Base-by-base conservation (phyloP, 2,329 filamentous ascomycete genomes). In the Mycocentrospora acerina region DNA sequence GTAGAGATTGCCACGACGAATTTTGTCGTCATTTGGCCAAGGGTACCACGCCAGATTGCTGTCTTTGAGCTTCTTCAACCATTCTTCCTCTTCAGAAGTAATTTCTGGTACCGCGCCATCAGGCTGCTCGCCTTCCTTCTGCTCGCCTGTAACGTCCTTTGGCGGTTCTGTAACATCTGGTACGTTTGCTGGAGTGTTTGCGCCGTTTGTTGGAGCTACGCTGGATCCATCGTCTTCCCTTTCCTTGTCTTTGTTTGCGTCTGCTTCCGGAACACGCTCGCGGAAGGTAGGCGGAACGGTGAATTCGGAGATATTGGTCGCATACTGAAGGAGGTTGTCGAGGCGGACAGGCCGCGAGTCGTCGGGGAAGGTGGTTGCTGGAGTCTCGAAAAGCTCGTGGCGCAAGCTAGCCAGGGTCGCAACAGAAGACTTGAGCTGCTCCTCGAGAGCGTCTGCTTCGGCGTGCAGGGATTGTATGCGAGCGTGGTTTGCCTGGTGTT, bases 261-360 rank as follows among this genome's bases (percentile, higher is more conserved):
- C 39, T 31, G 44, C 26, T 6, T 42, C 42, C 25, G 55, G 55
- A 7, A 55, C 44, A 29, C 46, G 60, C 43, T 59, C 58, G 41
- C 47, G 63, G 52, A 67, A 72, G 3, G 80, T 80, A 0, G 83
- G 83, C 0, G 88, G 87, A 10, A 89, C 76, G 1, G 88, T 91
- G 49, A 84, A 89, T 62, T 83, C 86, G 64, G 83, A 86, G 59
- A 94, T 93, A 48, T 84, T 82, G 29, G 85, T 84, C 15, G 88
- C 88, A 62, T 88, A 93, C 46, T 75, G 77, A 15, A 94, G 81
- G 0, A 94, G 79, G 51, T 90, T 84, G 29, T 82, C 77, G 59
- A 89, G 88, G 3, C 78, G 78, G 33, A 93, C 71, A 15, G 72
- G 64, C 29, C 66, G 66, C 9, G 67, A 59, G 5, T 65, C 44